phyloP scores from a whole-genome alignment of 495 filamentous ascomycete species.

The Aspergillus affinis region DNA sequence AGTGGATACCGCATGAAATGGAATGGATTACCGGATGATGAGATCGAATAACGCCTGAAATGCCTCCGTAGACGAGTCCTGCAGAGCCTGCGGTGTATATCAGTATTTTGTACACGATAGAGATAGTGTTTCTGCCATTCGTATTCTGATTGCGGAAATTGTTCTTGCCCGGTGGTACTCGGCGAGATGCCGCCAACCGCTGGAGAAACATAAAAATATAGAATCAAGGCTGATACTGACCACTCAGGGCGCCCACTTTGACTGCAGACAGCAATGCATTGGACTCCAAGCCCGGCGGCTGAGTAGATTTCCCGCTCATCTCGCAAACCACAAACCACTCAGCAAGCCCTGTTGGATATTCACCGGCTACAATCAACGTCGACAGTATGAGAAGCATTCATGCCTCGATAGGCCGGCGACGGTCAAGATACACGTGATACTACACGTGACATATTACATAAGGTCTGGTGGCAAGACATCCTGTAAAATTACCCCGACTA shows the following conservation, averaged over 20 bases:
- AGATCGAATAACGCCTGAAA: constrained; percentile 65
- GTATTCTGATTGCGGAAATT: too few species aligned
- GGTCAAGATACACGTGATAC: background rate
- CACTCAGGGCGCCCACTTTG: constrained; percentile 53
- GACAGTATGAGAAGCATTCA: background rate
- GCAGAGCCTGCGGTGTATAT: constrained; percentile 51
- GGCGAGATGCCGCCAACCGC: too few species aligned
- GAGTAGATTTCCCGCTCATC: constrained; percentile 30
- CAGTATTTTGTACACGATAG: background rate
- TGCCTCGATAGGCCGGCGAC: background rate
- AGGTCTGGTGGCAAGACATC: too few species aligned
- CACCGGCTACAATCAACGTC: too few species aligned
- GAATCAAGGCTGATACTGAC: constrained; percentile 37
- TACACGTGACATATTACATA: background rate
- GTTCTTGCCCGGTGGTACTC: background rate
- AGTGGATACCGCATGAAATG: constrained; percentile 70
- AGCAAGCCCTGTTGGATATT: background rate
- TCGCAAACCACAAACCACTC: constrained; percentile 17
- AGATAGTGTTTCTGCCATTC: too few species aligned
- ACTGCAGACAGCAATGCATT: constrained; percentile 39
- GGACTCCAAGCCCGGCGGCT: constrained; percentile 16
- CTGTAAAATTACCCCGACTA: too few species aligned
- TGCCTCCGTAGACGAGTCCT: constrained; percentile 72
- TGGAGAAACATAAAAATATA: constrained; percentile 5
- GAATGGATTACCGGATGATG: constrained; percentile 69